Conservation (phyloP, 352 stramenopile species). For the Aphanomyces invadans region DNA sequence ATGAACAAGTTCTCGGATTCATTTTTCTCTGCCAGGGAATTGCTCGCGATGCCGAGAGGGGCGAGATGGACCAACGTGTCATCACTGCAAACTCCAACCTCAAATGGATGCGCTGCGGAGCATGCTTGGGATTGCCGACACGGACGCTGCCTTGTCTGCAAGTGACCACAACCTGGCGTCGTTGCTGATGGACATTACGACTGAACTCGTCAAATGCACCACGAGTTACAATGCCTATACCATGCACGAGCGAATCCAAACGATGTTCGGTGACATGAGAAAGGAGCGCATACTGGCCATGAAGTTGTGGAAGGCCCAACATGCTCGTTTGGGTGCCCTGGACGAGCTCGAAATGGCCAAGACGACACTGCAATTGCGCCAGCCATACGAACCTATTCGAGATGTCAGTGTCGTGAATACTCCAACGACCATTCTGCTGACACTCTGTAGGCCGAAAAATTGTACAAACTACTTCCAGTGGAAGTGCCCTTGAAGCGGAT, state of each 20-base stretch:
- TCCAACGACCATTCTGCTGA: not conserved
- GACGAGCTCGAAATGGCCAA: conserved; percentile 76
- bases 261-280: conserved; percentile 33
- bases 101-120: conserved; percentile 16
- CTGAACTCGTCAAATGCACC: conserved; percentile 36
- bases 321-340: conserved; percentile 56
- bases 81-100: conserved; percentile 43
- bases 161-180: conserved; percentile 24
- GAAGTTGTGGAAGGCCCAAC: conserved; percentile 60
- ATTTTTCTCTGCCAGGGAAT: conserved; percentile 46
- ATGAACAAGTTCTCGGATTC: too few relatives aligned
- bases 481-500: conserved; percentile 38
- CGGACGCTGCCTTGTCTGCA: not conserved
- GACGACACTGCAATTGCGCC: conserved; percentile 49
- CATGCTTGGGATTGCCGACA: not conserved
- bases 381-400: conserved; percentile 35
- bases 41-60: conserved; percentile 52
- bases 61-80: conserved; percentile 46
- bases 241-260: conserved; percentile 26
- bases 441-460: conserved; percentile 29
- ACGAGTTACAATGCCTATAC: conserved; percentile 20
- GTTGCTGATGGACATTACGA: conserved; percentile 55
- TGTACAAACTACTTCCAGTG: conserved; percentile 47
- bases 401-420: conserved; percentile 21
- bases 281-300: conserved; percentile 47